Base-by-base conservation (phyloP, 805 yeast genomes). In the Candida fluviatilis region DNA sequence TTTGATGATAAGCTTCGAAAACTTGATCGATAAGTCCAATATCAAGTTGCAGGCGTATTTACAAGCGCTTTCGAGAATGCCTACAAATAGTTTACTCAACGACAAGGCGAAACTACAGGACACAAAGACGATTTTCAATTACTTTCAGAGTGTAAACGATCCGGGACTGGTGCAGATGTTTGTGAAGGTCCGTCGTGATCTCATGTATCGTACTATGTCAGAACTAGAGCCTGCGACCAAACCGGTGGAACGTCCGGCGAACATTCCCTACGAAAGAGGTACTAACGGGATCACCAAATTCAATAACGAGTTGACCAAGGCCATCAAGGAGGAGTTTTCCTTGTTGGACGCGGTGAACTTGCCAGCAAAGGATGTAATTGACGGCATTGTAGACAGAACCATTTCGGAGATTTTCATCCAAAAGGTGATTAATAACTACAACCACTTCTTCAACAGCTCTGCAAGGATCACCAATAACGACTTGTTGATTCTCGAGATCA, bases 181-280 rank as follows among this genome's bases (percentile, higher is more conserved):
- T 35, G 47, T 51, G 10, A 46, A 55, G 13, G 43, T 56, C 12
- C 48, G 66, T 26, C 40, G 56, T 31, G 35, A 26, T 10, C 60
- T 64, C 24, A 61, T 80, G 18, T 43, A 56, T 2, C 71, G 65
- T 19, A 62, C 67, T 31, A 56, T 81, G 55, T 70, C 65, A 4
- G 65, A 67, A 10, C 43, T 73, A 28, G 78, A 72, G 34, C 67
- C 74, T 1, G 66, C 66, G 37, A 73, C 76, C 14, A 64, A 64
- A 46, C 69, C 70, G 28, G 56, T 58, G 18, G 71, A 64, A 42
- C 31, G 60, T 4, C 46, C 42, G 3, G 40, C 51, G 10, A 54
- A 51, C 31, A 68, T 63, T 8, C 83, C 77, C 1, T 84, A 75
- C 57, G 80, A 75, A 52, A 76, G 69, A 54, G 86, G 80, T 3